Base-by-base conservation (phyloP, 371 early-diverging fungal species). In the Haplosporangium sp. region DNA sequence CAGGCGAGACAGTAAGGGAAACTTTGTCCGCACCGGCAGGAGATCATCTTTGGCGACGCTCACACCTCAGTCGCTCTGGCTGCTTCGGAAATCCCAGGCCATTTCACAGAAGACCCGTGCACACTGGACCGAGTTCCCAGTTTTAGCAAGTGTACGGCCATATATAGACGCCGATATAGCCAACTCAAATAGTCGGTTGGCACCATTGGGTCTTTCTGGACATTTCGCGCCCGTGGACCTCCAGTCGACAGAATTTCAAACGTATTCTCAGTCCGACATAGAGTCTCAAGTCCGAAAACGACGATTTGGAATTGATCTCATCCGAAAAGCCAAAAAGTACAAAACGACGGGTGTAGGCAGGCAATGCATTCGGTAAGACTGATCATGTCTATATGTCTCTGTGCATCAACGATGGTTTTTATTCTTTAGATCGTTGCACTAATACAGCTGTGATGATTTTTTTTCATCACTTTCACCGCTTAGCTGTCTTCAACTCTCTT, bases 281-380 rank as follows among this genome's bases (percentile, higher is more conserved):
- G 79, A 79, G 51, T 68, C 79, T 8, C 79, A 79, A 38, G 73
- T 72, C 45, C 60, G 79, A 29, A 79, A 79, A 60, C 64, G 79
- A 14, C 72, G 73, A 14, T 72, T 57, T 46, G 79, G 79, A 5
- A 48, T 64, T 12, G 79, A 79, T 50, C 65, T 64, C 18, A 68
- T 79, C 40, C 79, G 79, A 43, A 79, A 79, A 56, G 68, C 64
- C 14, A 79, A 79, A 40, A 72, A 72, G 69, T 79, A 72, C 59
- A 79, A 72, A 51, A 64, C 79, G 23, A 64, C 67, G 11, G 64
- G 65, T 14, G 57, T 43, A 54, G 66, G 79, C 11, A 60, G 79
- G 47, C 63, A 64, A 41, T 79, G 79, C 38, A 73, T 79, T 20
- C 58, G 76, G 76, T 76, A 69, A 54, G 61, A 4, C 18, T n/a